Evolutionary conservation across 1,139 yeast species (phyloP), one percentile per base, ranked within the genome.

Genomic region (Candida neerlandica): DNA sequence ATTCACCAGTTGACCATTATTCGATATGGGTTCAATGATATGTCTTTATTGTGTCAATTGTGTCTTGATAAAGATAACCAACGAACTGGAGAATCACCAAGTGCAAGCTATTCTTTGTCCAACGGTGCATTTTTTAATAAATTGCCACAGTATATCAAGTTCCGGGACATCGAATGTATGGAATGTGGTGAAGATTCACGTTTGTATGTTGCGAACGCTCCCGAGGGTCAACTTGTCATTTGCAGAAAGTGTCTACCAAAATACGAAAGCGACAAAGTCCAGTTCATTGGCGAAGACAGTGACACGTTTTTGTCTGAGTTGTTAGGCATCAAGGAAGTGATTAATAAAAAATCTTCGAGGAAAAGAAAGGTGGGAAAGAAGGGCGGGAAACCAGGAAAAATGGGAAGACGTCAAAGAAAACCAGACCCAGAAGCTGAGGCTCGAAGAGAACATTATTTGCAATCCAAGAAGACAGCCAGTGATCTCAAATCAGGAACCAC

Each of bases 51-150:
- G 26, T 84, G 89, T 60, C 69, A 69, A 34, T 46, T 53, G 9
- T 84, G 89, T 60, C 64, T 73, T 4, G 61, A 58, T n/a, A 77
- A 76, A 51, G 77, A 72, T 45, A 48, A 37, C 16, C 44, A 44
- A 32, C 46, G 51, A 21, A 48, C 47, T 14, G 50, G 46, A 6
- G 80, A 76, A 37, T 70, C 68, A 44, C 78, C 84, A 0, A 70
- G 80, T 1, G 79, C 83, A 1, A 77, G 73, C 50, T 81, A 82
- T 53, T 69, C 82, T 3, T 61, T 81, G 7, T 67, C 77, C 3
- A 83, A 82, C 57, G 87, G 86, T 1, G 77, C 85, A 0, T 66
- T 83, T 18, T 71, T 84, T 58, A 66, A 65, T 51, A 80, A 73
- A 56, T 65, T 81, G 55, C 70, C 70, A 1, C 78, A 72, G 46